phyloP scores from a whole-genome alignment of 2,329 filamentous ascomycete genomes.

The Talaromyces pinophilus region DNA sequence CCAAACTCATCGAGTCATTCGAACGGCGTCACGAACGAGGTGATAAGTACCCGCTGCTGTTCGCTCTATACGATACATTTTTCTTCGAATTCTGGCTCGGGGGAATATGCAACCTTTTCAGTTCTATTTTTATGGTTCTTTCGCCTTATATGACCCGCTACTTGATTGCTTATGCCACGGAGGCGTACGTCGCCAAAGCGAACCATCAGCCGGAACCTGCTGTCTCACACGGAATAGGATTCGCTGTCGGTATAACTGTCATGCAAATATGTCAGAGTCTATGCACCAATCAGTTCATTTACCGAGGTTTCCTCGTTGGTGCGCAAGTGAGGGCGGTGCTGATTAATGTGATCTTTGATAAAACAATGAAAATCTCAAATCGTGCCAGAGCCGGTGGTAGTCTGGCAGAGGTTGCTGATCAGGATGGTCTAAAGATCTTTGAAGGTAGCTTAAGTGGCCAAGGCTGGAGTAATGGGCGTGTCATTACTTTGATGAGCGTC shows the following conservation, averaged over 20 bases:
- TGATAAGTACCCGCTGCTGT: slow-evolving; percentile 71
- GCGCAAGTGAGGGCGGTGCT: slow-evolving; percentile 79
- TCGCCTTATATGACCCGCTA: slow-evolving; percentile 83
- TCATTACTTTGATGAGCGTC: slow-evolving; percentile 91
- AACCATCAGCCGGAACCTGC: slow-evolving; percentile 58
- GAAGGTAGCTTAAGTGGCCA: slow-evolving; percentile 54
- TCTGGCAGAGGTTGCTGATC: slow-evolving; percentile 45
- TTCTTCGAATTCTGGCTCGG: slow-evolving; percentile 81
- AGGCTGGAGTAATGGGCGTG: slow-evolving; percentile 90
- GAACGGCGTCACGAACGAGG: slow-evolving; percentile 66
- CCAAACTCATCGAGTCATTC: slow-evolving; percentile 68
- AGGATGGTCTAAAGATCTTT: slow-evolving; percentile 35
- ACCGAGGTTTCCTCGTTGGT: slow-evolving; percentile 86
- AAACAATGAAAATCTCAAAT: slow-evolving; percentile 84
- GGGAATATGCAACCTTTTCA: slow-evolving; percentile 71
- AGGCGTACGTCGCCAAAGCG: slow-evolving; percentile 70
- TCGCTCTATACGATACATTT: slow-evolving; percentile 85
- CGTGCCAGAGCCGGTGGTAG: slow-evolving; percentile 81
- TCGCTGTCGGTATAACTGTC: slow-evolving; percentile 77
- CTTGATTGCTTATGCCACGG: slow-evolving; percentile 79
- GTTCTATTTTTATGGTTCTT: slow-evolving; percentile 74
- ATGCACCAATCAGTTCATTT: slow-evolving; percentile 87
- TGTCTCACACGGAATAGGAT: slow-evolving; percentile 74
- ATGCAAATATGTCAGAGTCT: slow-evolving; percentile 86
- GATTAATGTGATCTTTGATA: slow-evolving; percentile 86